Base-by-base conservation (phyloP, 2,329 filamentous ascomycete species). In the Cercospora citrullina region DNA sequence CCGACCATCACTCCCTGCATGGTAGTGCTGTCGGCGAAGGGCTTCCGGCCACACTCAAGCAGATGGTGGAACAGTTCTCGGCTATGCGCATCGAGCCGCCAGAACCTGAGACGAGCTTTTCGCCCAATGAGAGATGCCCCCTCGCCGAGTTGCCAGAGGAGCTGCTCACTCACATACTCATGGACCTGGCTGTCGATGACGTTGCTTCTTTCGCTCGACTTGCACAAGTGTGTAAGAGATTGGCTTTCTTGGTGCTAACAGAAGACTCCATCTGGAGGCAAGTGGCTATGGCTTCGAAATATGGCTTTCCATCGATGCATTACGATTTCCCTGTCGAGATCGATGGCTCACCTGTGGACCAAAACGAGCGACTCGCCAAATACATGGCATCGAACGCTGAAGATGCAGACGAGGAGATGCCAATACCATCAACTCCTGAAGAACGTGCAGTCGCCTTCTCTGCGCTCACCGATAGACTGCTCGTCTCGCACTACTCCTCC, bases 231-330 rank as follows among this genome's bases (percentile, higher is more conserved):
- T 98, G 94, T 83, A 96, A 93, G 78, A 88, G 90, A 14, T 83
- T 98, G 53, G 93, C 94, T 23, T 97, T 91, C 77, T 87, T 98
- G 21, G 90, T 96, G 60, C 84, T 88, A 31, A 91, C 91, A 5
- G 94, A 98, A 77, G 90, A 97, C 74, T 86, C 87, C 53, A 91
- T 97, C 74, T 99, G 95, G 94, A 92, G 90, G 68, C 86, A 88
- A 18, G 81, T 97, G 4, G 89, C 0, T 69, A 80, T 12, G 87
- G 92, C 76, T 90, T 92, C 76, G 3, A 39, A 59, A 0, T 68
- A 60, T 31, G 95, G 94, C 23, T 96, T 97, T 78, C 84, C 82
- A 5, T 87, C 86, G 36, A 97, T 98, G 92, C 89, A 92, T 77
- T 94, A 95, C 80, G 83, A 87, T 68, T 98, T 90, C 82, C 85